Percentiles rank a stretch among this genome's conserved stretches.
phyloP scores from a whole-genome alignment of 306 rosid species.

The Quercus wislizeni region DNA sequence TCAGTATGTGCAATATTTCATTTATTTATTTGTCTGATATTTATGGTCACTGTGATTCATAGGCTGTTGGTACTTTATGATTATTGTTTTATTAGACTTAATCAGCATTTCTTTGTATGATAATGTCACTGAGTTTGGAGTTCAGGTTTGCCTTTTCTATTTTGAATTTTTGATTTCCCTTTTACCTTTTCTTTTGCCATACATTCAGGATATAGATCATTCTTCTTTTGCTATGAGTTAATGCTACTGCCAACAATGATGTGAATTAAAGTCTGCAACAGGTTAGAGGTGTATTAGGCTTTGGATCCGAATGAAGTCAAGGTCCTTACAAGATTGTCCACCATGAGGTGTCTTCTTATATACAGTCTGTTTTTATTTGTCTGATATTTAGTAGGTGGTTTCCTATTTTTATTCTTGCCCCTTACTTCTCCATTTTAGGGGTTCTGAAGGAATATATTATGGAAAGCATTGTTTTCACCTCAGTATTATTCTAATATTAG shows the following conservation, averaged over 20 bases:
- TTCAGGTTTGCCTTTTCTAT: not conserved
- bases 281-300: not conserved
- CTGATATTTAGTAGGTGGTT: not conserved
- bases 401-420: not conserved
- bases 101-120: not conserved
- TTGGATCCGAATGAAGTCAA: not conserved
- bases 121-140: not conserved
- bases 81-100: not conserved
- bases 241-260: not conserved
- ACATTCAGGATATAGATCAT: not conserved
- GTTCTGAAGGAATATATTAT: not conserved
- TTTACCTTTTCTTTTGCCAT: not conserved
- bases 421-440: not conserved
- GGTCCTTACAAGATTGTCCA: not conserved
- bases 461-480: not conserved
- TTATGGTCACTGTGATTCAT: slow-evolving; percentile 10
- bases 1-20: slow-evolving; percentile 49
- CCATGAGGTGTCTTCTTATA: not conserved
- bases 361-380: not conserved
- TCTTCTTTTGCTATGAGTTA: not conserved
- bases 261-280: not conserved
- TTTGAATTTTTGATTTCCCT: not conserved
- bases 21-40: slow-evolving; percentile 20
- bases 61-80: not conserved
- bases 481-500: not conserved